These are phyloP conservation scores for Mycocentrospora acerina DNA, from an alignment of 2,329 filamentous ascomycete genomes.

Conservation along the genomic window DNA sequence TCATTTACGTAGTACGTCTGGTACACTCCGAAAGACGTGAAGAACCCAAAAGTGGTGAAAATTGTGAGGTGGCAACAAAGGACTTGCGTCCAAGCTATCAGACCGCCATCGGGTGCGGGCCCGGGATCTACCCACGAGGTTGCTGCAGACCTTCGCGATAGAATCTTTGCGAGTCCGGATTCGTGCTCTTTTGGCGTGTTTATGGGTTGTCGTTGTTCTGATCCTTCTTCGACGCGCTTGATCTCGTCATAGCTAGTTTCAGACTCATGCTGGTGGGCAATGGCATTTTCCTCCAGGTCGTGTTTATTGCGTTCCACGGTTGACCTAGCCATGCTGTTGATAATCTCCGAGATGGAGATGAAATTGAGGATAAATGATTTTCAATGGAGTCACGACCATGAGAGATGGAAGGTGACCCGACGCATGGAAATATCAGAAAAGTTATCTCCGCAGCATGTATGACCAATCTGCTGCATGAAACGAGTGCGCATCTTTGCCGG, in stretches of 20 bases:
- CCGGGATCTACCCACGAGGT: constrained; percentile 26
- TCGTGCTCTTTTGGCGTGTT: constrained; percentile 1
- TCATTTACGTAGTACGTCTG: constrained; percentile 54
- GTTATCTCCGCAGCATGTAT: too few relatives aligned
- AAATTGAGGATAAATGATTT: too few relatives aligned
- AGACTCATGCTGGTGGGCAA: not conserved
- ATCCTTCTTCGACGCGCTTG: constrained; percentile 7
- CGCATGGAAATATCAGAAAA: too few relatives aligned
- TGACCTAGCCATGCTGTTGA: too few relatives aligned
- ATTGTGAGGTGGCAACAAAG: constrained; percentile 54
- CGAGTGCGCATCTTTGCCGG: too few relatives aligned
- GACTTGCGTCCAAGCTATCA: constrained; percentile 57
- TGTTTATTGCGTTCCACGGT: not conserved
- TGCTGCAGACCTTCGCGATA: constrained; percentile 25
- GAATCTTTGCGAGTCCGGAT: constrained; percentile 15
- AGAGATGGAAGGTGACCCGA: too few relatives aligned
- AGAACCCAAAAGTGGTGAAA: constrained; percentile 59
- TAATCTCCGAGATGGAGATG: too few relatives aligned
- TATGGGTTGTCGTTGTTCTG: constrained; percentile 4
- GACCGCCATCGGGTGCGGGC: constrained; percentile 50
- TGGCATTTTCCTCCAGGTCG: constrained; percentile 1
- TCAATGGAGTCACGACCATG: too few relatives aligned
- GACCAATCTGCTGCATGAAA: too few relatives aligned
- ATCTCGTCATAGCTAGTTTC: constrained; percentile 15
- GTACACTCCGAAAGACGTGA: constrained; percentile 59